A percentile compares a stretch with the other conserved stretches of the same genome.
These are phyloP conservation scores for Cucurbita maxima DNA, from an alignment of 306 rosid genomes.

Conservation along the genomic window DNA sequence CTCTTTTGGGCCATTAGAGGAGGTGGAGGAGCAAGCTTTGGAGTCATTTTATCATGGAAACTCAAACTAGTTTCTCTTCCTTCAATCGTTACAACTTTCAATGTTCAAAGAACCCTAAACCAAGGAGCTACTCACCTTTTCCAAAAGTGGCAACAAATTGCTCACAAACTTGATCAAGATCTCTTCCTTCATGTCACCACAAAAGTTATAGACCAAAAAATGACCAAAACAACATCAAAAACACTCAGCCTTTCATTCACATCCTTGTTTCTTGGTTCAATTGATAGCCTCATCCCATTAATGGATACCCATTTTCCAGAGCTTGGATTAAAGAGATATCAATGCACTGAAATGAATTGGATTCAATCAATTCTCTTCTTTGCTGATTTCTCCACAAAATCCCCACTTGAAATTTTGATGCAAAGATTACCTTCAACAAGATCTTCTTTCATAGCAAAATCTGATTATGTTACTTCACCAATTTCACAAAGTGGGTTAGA, in stretches of 20 bases:
- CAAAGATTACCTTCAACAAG: conserved; percentile 10
- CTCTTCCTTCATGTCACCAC: conserved; percentile 17
- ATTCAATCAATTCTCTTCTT: conserved; percentile 44
- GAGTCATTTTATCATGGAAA: conserved; percentile 53
- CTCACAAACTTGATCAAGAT: conserved; percentile 29
- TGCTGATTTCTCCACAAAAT: conserved; percentile 30
- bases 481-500: conserved; percentile 31
- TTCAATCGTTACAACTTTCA: conserved; percentile 35
- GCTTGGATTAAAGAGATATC: conserved; percentile 25
- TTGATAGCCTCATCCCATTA: conserved; percentile 24
- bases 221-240: conserved; percentile 15
- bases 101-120: conserved; percentile 20
- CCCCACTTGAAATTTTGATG: conserved; percentile 31
- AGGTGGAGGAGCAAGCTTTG: conserved; percentile 58
- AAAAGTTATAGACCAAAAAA: conserved; percentile 11
- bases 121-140: conserved; percentile 32
- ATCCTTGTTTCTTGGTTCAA: conserved; percentile 33
- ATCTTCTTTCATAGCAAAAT: conserved; percentile 12
- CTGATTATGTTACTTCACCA: conserved; percentile 38
- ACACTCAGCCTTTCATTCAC: conserved; percentile 36
- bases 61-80: conserved; percentile 46
- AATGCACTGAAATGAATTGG: conserved; percentile 42
- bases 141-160: conserved; percentile 52
- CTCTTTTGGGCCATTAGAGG: conserved; percentile 66
- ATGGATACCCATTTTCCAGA: conserved; percentile 34